Base-by-base conservation (phyloP, 768 basidiomycete genomes). In the Cystobasidium ongulense region DNA sequence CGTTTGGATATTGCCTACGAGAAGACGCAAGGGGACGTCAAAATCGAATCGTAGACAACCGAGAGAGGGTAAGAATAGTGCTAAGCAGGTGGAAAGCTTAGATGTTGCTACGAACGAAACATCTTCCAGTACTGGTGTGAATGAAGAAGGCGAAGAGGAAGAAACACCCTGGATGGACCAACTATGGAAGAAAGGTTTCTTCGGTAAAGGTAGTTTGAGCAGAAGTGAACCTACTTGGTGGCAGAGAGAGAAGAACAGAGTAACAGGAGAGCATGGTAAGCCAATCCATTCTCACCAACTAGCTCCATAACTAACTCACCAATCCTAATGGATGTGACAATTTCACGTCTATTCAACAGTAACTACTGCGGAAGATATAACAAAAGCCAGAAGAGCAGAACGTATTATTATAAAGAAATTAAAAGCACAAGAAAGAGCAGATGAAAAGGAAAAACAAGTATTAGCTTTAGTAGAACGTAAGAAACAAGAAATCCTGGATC, bases 221-320 rank as follows among this genome's bases (percentile, higher is more conserved):
- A 82, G 96, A 73, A 96, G 93, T 81, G 96, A 99, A 81, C 94
- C 95, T 8, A 91, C 87, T 70, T 99, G 96, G 96, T 83, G 88
- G 74, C 86, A 88, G 23, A 84, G 96, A 57, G 88, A 91, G 77
- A 84, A 89, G 74, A 91, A 90, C 79, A 80, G 83, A 75, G 82
- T 86, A 62, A 84, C 84, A 72, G 85, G 84, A 25, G 85, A 71
- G 72, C 13, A 84, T 41, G 84, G 85, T 77, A 86, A 86, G 77
- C 91, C 88, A 82, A 3, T n/a, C 11, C 33, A 13, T 21, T 15
- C 23, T 38, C 15, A 18, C 17, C 18, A 7, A 18, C 15, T 23
- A 10, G 17, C 15, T 10, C 23, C 23, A 23, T 7, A 35, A 43
- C 64, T 63, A 27, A 7, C 8, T 36, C n/a, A 17, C 31, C 33